Percentiles rank a stretch among this genome's conserved stretches.
These are phyloP conservation scores for Cucurbita argyrosperma DNA, from an alignment of 306 rosid genomes.

Conservation along the genomic window DNA sequence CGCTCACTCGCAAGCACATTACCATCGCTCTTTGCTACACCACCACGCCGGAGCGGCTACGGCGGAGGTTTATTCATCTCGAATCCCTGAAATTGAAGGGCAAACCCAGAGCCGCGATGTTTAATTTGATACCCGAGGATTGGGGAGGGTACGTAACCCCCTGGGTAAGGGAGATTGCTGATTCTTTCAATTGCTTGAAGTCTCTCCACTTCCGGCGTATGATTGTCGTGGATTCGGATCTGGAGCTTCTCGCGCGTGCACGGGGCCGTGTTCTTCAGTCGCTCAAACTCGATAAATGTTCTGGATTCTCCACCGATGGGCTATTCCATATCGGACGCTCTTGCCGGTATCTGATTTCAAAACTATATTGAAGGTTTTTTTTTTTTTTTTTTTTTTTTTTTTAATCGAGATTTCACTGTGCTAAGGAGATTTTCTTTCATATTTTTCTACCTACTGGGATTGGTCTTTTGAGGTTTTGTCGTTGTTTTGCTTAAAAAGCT, in stretches of 20 bases:
- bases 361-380: not conserved
- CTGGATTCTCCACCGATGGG: constrained; percentile 86
- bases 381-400: not conserved
- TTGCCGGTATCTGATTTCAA: constrained; percentile 44
- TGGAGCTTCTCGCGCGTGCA: constrained; percentile 41
- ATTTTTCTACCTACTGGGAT: no score
- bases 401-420: no score
- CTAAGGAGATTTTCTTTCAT: not conserved
- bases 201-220: constrained; percentile 77
- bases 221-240: constrained; percentile 84
- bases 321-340: constrained; percentile 40
- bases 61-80: constrained; percentile 49
- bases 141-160: constrained; percentile 93
- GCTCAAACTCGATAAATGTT: constrained; percentile 83
- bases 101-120: constrained; percentile 93
- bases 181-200: constrained; percentile 47
- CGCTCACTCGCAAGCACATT: constrained; percentile 79
- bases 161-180: constrained; percentile 60
- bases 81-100: constrained; percentile 77
- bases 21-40: constrained; percentile 93
- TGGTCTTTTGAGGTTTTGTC: no score
- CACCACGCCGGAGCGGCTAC: constrained; percentile 55
- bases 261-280: constrained; percentile 53
- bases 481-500: not conserved
- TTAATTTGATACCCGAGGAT: constrained; percentile 84